These are phyloP conservation scores for Leccinum insigne DNA, from an alignment of 1,284 basidiomycete species.

Conservation along the genomic window DNA sequence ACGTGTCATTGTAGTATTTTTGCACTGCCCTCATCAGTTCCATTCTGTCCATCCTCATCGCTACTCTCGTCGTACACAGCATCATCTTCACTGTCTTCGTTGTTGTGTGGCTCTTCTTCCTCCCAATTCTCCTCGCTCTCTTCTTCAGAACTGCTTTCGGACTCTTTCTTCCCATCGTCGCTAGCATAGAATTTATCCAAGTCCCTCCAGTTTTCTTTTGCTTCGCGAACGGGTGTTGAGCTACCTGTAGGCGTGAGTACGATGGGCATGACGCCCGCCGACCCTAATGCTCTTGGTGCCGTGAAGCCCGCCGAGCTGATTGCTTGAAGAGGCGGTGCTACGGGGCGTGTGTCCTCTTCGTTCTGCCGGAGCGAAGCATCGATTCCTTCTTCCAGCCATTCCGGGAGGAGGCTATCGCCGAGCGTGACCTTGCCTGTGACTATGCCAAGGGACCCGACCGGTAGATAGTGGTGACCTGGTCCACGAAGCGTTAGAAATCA, in stretches of 20 bases:
- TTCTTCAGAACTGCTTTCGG: constrained; percentile 24
- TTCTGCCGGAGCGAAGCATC: constrained; percentile 55
- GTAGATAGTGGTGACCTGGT: constrained; percentile 41
- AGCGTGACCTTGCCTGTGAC: constrained; percentile 54
- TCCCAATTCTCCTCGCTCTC: constrained; percentile 32
- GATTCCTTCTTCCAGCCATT: constrained; percentile 64
- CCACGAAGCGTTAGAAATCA: constrained; percentile 2
- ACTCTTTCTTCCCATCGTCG: constrained; percentile 27
- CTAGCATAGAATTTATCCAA: constrained; percentile 70
- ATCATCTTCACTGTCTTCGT: constrained; percentile 33
- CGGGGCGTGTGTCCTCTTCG: constrained; percentile 51
- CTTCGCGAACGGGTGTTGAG: constrained; percentile 43
- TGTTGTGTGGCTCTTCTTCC: constrained; percentile 36
- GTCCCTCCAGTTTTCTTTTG: constrained; percentile 53
- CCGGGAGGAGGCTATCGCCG: constrained; percentile 47
- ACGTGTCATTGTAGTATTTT: constrained; percentile 13
- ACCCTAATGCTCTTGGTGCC: constrained; percentile 16
- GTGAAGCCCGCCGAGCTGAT: constrained; percentile 38
- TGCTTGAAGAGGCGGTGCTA: constrained; percentile 35
- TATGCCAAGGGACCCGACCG: constrained; percentile 57
- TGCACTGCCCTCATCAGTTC: constrained; percentile 5
- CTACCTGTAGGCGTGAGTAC: constrained; percentile 52
- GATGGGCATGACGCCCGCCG: constrained; percentile 38
- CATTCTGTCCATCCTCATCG: constrained; percentile 19
- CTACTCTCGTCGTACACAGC: constrained; percentile 26